These are phyloP conservation scores for Chlorella sorokiniana DNA, from an alignment of 139 green algal genomes.

Conservation along the genomic window DNA sequence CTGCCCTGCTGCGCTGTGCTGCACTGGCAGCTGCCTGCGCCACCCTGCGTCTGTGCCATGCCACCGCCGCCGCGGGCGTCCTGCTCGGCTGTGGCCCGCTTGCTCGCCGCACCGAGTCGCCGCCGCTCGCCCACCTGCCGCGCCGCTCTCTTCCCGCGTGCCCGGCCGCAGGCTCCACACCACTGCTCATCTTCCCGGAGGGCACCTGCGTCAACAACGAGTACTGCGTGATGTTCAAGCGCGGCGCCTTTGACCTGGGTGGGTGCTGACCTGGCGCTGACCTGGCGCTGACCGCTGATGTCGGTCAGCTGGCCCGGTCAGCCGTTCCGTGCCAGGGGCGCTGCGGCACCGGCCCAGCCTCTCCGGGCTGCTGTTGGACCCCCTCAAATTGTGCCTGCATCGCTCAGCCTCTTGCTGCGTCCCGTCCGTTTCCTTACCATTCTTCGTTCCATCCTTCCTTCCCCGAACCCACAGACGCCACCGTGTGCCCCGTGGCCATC, in stretches of 20 bases:
- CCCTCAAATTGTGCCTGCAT: too few species aligned
- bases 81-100: too few species aligned
- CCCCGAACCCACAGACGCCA: conserved; percentile 34
- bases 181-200: conserved; percentile 98
- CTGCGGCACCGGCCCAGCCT: too few species aligned
- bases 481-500: conserved; percentile 93
- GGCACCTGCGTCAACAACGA: conserved; percentile 99
- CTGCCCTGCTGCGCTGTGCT: not conserved
- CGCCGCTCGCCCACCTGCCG: not conserved
- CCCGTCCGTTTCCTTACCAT: too few species aligned
- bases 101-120: too few species aligned
- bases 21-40: not conserved
- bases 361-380: too few species aligned
- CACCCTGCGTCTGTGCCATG: not conserved
- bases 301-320: too few species aligned
- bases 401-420: too few species aligned
- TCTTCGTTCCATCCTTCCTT: not conserved
- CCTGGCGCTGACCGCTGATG: conserved; percentile 87
- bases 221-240: conserved; percentile 99
- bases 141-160: not conserved
- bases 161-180: conserved; percentile 59
- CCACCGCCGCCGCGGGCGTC: too few species aligned
- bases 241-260: conserved; percentile 95
- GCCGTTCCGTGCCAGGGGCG: too few species aligned
- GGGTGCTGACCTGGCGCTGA: not conserved